Evolutionary conservation across 805 yeast species (phyloP).

Genomic region (Wickerhamiella kazuoi): DNA sequence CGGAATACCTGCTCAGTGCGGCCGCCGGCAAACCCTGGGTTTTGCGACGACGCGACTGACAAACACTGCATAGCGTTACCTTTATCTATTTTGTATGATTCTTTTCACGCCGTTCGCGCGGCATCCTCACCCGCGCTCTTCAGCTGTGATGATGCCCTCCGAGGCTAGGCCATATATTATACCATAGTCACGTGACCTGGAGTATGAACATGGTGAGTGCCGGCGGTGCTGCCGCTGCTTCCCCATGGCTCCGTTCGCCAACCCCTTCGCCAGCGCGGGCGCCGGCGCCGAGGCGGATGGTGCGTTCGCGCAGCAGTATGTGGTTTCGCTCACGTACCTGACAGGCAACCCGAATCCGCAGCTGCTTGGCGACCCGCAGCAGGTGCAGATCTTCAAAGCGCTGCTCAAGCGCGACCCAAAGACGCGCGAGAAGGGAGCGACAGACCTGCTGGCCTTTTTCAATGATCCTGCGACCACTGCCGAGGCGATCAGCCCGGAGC

Average conservation of each 20-base stretch:
- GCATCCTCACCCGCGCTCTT: too few species aligned
- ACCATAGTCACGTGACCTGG: too few species aligned
- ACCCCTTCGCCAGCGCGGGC: conserved; percentile 2
- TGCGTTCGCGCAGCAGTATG: conserved; percentile 12
- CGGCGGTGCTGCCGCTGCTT: too few species aligned
- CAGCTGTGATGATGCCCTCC: too few species aligned
- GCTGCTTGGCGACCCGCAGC: conserved; percentile 27
- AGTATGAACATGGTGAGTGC: too few species aligned
- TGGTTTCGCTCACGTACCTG: conserved; percentile 55
- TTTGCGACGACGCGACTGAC: too few species aligned
- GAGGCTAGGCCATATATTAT: too few species aligned
- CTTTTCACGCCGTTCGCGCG: too few species aligned
- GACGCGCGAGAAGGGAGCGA: conserved; percentile 69
- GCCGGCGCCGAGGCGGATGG: background rate
- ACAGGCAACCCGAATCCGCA: conserved; percentile 64
- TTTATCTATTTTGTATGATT: too few species aligned
- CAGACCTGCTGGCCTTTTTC: conserved; percentile 30
- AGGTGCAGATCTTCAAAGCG: conserved; percentile 55
- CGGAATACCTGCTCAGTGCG: too few species aligned
- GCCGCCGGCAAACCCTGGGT: too few species aligned
- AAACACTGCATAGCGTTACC: too few species aligned
- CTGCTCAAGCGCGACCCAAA: conserved; percentile 60
- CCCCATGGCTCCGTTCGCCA: conserved; percentile 1
- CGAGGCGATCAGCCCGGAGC: conserved; percentile 32
- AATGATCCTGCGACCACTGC: conserved; percentile 12